Conservation (phyloP, 1,284 basidiomycete genomes). For the Mycena citricolor region DNA sequence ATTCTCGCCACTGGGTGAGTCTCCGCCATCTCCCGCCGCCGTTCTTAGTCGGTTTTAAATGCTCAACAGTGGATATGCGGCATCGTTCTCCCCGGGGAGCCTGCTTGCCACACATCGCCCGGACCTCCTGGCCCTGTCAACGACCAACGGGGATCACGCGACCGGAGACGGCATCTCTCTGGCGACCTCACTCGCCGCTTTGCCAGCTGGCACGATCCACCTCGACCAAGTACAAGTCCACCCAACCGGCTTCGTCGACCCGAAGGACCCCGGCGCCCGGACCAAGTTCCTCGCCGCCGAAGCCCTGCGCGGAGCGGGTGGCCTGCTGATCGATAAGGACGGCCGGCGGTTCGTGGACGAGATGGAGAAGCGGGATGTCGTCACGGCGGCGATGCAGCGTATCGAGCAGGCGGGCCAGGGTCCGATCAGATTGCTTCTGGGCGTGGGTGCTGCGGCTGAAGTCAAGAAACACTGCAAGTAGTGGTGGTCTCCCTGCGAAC, state of each 20-base stretch:
- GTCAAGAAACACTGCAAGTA: conserved; percentile 69
- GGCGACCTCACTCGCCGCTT: conserved; percentile 55
- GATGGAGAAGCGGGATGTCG: conserved; percentile 82
- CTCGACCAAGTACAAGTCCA: conserved; percentile 89
- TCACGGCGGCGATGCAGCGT: conserved; percentile 73
- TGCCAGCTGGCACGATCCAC: conserved; percentile 72
- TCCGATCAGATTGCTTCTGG: conserved; percentile 79
- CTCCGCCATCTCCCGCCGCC: not conserved
- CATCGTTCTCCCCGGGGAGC: conserved; percentile 73
- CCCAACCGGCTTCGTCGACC: conserved; percentile 85
- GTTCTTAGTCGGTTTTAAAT: not conserved
- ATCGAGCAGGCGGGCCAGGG: conserved; percentile 61
- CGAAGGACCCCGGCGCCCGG: conserved; percentile 72
- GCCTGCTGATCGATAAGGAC: conserved; percentile 76
- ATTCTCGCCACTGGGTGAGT: conserved; percentile 70
- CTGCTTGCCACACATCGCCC: conserved; percentile 76
- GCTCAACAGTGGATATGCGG: conserved; percentile 81
- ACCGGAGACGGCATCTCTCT: conserved; percentile 84
- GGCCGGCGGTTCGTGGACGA: conserved; percentile 86
- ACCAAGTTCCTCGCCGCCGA: conserved; percentile 90
- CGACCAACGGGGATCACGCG: conserved; percentile 84
- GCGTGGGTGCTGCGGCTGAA: conserved; percentile 73
- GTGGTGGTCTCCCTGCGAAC: no score
- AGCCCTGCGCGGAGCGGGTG: conserved; percentile 84
- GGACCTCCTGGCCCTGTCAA: conserved; percentile 77